A percentile compares a stretch with the other conserved stretches of the same genome.
These are phyloP conservation scores for Aureobasidium sp. DNA, from an alignment of 2,329 filamentous ascomycete genomes.

Conservation along the genomic window DNA sequence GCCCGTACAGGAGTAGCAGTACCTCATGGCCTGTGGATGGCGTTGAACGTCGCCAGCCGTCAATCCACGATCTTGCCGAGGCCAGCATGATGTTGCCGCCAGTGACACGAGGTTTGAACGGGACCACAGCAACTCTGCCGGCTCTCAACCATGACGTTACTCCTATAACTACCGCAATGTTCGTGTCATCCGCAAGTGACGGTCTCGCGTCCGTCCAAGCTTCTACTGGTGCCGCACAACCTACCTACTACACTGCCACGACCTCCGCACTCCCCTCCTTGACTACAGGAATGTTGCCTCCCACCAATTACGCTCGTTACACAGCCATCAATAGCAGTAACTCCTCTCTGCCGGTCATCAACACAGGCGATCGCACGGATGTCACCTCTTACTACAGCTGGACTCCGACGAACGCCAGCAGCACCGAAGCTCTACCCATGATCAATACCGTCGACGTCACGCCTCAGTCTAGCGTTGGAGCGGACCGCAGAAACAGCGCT, in stretches of 20 bases:
- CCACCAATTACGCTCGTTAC: background rate
- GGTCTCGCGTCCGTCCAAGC: background rate
- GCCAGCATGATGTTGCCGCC: conserved; percentile 11
- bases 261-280: background rate
- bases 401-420: background rate
- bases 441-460: background rate
- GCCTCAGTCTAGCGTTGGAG: background rate
- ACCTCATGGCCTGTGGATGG: background rate
- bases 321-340: background rate
- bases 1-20: background rate
- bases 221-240: background rate
- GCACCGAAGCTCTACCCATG: background rate
- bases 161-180: background rate
- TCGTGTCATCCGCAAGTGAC: background rate
- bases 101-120: background rate
- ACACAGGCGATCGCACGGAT: background rate
- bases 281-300: background rate
- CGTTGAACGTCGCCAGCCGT: background rate
- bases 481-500: background rate
- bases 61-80: conserved; percentile 6
- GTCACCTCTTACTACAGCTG: background rate
- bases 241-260: background rate
- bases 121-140: background rate
- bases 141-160: background rate
- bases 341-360: background rate